phyloP scores from a whole-genome alignment of 208 protist species.

The Trypanosoma lewisi region DNA sequence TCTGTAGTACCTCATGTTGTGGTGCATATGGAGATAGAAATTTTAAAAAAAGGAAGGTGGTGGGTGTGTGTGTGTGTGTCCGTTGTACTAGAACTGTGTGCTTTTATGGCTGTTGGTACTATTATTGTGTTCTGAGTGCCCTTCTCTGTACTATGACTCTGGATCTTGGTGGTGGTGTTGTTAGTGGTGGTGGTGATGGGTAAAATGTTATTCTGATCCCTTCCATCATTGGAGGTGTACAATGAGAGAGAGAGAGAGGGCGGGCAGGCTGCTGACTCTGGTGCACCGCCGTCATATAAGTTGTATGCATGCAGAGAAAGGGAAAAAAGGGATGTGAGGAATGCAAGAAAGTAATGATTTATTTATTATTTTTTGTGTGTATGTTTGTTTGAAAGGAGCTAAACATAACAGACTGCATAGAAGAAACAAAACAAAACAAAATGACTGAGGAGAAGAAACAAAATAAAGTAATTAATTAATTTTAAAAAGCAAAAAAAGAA shows the following conservation, averaged over 20 bases:
- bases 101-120: too few species aligned
- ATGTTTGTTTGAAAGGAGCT: neutral
- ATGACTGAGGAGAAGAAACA: constrained; percentile 8
- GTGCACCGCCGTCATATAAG: neutral
- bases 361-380: constrained; percentile 16
- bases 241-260: neutral
- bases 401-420: neutral
- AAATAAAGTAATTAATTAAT: too few species aligned
- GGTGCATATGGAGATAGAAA: too few species aligned
- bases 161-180: neutral
- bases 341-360: constrained; percentile 8
- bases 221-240: too few species aligned
- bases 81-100: too few species aligned
- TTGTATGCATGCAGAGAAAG: neutral
- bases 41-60: too few species aligned
- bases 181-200: neutral
- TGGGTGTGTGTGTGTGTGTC: too few species aligned
- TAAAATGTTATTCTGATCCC: too few species aligned
- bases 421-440: constrained; percentile 3
- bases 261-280: neutral
- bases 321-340: too few species aligned
- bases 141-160: neutral
- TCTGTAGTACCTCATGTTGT: too few species aligned
- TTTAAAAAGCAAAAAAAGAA: constrained; percentile 7
- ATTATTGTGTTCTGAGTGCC: too few species aligned